phyloP scores from a whole-genome alignment of 176 grass and related monocot genomes.

The Thinopyrum elongatum region DNA sequence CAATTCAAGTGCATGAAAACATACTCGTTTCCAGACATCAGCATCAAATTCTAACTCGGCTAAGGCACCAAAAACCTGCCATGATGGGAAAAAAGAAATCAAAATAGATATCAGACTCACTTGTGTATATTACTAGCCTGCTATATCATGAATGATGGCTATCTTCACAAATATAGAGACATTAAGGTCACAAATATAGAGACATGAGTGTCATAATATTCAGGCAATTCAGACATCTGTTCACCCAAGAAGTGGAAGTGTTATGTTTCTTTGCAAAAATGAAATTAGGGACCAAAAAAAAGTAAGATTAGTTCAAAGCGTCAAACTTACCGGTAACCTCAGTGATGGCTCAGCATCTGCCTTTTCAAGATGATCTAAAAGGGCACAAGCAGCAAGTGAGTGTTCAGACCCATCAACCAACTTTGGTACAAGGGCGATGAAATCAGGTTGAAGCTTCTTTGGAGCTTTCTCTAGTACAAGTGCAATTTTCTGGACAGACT shows the following conservation, averaged over 20 bases:
- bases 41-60: constrained; percentile 64
- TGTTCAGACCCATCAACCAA: constrained; percentile 82
- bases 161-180: constrained; percentile 21
- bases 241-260: neutral
- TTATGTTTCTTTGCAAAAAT: neutral
- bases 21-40: constrained; percentile 66
- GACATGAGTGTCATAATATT: constrained; percentile 1
- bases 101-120: constrained; percentile 7
- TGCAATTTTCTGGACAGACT: constrained; percentile 74
- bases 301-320: neutral
- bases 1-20: constrained; percentile 59
- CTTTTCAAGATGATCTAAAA: constrained; percentile 65
- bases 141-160: constrained; percentile 24
- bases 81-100: constrained; percentile 8
- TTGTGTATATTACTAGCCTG: neutral
- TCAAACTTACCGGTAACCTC: constrained; percentile 62
- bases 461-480: constrained; percentile 83
- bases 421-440: constrained; percentile 85
- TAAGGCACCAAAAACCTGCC: constrained; percentile 77
- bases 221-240: constrained; percentile 1
- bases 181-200: constrained; percentile 20
- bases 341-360: constrained; percentile 60
- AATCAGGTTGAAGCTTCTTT: constrained; percentile 75
- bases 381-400: constrained; percentile 62
- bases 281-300: neutral